Conservation (phyloP, 805 yeast genomes). For the Nakazawaea wyomingensis region DNA sequence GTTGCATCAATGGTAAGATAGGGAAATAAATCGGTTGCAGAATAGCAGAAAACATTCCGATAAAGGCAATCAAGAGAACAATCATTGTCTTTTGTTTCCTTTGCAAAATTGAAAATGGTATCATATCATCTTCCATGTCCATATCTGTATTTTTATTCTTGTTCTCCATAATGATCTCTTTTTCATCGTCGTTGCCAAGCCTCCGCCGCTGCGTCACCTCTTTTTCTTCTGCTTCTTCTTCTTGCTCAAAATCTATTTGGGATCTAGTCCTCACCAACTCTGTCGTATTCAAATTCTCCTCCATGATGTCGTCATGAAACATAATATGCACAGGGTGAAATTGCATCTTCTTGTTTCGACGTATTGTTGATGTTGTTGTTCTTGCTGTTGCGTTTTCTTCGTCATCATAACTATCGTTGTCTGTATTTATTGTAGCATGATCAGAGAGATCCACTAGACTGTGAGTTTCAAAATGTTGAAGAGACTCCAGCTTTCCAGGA, state of each 20-base stretch:
- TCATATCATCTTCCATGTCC: not conserved
- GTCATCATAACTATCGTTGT: too few relatives aligned
- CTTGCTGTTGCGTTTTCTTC: too few relatives aligned
- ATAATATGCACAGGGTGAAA: too few relatives aligned
- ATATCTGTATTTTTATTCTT: too few relatives aligned
- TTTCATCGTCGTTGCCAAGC: not conserved
- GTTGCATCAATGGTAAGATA: conserved; percentile 49
- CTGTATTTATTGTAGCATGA: too few relatives aligned
- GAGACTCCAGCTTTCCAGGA: too few relatives aligned
- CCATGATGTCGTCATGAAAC: not conserved
- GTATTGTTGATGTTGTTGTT: too few relatives aligned
- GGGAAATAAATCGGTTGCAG: conserved; percentile 72
- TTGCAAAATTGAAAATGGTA: conserved; percentile 41
- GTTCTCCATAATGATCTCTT: not conserved
- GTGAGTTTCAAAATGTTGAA: too few relatives aligned
- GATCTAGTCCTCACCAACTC: conserved; percentile 6
- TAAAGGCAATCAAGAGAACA: conserved; percentile 33
- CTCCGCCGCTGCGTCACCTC: not conserved
- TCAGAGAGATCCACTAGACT: too few relatives aligned
- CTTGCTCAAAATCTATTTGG: not conserved
- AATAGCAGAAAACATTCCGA: conserved; percentile 62
- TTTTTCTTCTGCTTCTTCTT: not conserved
- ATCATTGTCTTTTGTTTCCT: conserved; percentile 35
- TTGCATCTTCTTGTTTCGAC: too few relatives aligned
- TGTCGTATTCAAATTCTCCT: conserved; percentile 6